Evolutionary conservation across 73 alveolate species (phyloP), one percentile per base, ranked within the genome.

Genomic region (Blepharisma stoltei): DNA sequence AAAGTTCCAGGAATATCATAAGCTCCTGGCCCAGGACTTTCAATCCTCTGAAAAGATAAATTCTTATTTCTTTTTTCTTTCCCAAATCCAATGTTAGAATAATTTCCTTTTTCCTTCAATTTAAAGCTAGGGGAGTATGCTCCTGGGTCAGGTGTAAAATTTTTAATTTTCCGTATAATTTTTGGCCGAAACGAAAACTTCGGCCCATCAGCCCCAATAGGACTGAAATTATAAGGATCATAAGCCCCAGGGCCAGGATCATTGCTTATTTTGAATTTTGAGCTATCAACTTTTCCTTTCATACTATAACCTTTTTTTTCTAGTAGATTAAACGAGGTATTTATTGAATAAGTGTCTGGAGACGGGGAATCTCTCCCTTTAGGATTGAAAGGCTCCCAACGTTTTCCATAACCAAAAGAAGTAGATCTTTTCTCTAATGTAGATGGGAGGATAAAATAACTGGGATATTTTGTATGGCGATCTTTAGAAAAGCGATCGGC

Each of bases 1-100:
- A 60, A 60, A 25, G 48, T 1, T 20, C 46, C 14, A 14, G 48
- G 23, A 25, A 60, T 11, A 5, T 60, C 73, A 25, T 60, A 60
- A 60, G 49, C 46, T 60, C 73, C 73, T 20, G 73, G 73, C 2
- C 73, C 73, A 18, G 73, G 73, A 20, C 46, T 60, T 60, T n/a
- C 14, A 9, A 60, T 20, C 23, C 73, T 60, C 41, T 32, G 41
- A 32, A 32, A 32, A 18, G 49, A n/a, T 14, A 20, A 9, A 9
- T 20, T 20, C 14, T 60, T 38, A 25, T 60, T 0, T 20, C 23
- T 20, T 9, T 18, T 14, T 25, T 60, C 23, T n/a, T 20, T 38
- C 5, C 73, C 73, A 25, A 60, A 60, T 2, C 46, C 46, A 25
- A 60, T 60, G 38, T 38, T 9, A 1, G 73, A 8, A 5, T 60